These are phyloP conservation scores for Nicotiana rustica DNA, from an alignment of 305 asterid genomes.

Conservation along the genomic window DNA sequence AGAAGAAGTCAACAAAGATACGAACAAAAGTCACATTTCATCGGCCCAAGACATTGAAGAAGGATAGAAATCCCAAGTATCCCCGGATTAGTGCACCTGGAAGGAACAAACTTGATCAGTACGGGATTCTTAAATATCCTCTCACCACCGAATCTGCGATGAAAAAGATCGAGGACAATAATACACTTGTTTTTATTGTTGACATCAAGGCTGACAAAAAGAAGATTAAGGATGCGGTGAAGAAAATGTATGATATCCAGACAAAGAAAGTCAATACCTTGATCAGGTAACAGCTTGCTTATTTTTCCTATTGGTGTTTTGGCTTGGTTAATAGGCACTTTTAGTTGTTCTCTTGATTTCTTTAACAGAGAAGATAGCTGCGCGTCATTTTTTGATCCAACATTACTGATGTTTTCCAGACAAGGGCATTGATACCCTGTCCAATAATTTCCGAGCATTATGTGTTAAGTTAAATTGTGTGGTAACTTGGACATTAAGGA, in stretches of 20 bases:
- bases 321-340: not conserved
- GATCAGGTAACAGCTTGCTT: conserved; percentile 48
- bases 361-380: not conserved
- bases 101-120: conserved; percentile 59
- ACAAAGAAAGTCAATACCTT: conserved; percentile 62
- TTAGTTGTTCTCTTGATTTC: conserved; percentile 10
- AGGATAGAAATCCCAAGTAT: conserved; percentile 61
- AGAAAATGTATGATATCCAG: conserved; percentile 61
- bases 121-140: conserved; percentile 56
- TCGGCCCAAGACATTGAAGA: conserved; percentile 61
- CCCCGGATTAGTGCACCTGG: conserved; percentile 66
- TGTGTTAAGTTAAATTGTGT: not conserved
- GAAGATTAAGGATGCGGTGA: conserved; percentile 63
- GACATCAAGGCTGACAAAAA: conserved; percentile 60
- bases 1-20: conserved; percentile 59
- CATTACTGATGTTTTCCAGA: not conserved
- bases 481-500: not conserved
- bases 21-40: conserved; percentile 62
- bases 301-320: not conserved
- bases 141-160: conserved; percentile 64
- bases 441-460: not conserved
- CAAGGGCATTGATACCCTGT: not conserved
- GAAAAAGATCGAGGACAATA: conserved; percentile 68
- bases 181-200: conserved; percentile 61
- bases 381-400: not conserved